Conservation (phyloP, 1,139 yeast species). For the Pichia sp. region DNA sequence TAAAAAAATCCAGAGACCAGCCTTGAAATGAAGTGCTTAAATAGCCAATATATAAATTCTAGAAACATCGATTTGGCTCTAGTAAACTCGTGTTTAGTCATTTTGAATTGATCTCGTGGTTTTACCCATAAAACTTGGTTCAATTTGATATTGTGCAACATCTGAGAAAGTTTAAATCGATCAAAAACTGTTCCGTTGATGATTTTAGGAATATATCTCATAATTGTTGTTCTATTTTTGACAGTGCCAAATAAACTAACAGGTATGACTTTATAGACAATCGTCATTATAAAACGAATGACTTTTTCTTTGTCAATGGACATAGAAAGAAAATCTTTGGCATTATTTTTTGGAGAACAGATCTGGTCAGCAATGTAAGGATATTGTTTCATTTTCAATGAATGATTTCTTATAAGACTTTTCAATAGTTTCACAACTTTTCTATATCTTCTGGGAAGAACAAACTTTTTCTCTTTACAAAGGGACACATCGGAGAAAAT, state of each 20-base stretch:
- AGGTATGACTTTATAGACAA: slow-evolving; percentile 46
- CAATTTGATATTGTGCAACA: slow-evolving; percentile 29
- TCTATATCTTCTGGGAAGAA: slow-evolving; percentile 22
- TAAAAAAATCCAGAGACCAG: slow-evolving; percentile 55
- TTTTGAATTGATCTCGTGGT: slow-evolving; percentile 15
- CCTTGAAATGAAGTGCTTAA: slow-evolving; percentile 37
- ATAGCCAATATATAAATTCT: slow-evolving; percentile 52
- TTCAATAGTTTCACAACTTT: slow-evolving; percentile 12
- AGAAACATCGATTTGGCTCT: slow-evolving; percentile 29
- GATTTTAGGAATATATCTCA: slow-evolving; percentile 30
- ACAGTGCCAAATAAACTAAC: slow-evolving; percentile 45
- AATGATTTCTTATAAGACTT: slow-evolving; percentile 23
- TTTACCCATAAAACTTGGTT: slow-evolving; percentile 44
- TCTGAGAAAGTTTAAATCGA: slow-evolving; percentile 22
- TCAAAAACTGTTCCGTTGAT: slow-evolving; percentile 33
- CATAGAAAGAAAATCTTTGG: slow-evolving; percentile 16
- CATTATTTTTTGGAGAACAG: slow-evolving; percentile 10
- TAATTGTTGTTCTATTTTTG: slow-evolving; percentile 37
- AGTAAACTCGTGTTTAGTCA: slow-evolving; percentile 32
- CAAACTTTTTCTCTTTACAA: neutral
- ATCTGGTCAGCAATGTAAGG: slow-evolving; percentile 24
- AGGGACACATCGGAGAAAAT: slow-evolving; percentile 10
- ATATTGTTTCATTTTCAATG: slow-evolving; percentile 20
- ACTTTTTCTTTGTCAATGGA: slow-evolving; percentile 29
- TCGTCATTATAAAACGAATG: slow-evolving; percentile 31